Evolutionary conservation across 2,329 filamentous ascomycete species (phyloP), one percentile per base, ranked within the genome.

Genomic region (Hypocrella siamensis): DNA sequence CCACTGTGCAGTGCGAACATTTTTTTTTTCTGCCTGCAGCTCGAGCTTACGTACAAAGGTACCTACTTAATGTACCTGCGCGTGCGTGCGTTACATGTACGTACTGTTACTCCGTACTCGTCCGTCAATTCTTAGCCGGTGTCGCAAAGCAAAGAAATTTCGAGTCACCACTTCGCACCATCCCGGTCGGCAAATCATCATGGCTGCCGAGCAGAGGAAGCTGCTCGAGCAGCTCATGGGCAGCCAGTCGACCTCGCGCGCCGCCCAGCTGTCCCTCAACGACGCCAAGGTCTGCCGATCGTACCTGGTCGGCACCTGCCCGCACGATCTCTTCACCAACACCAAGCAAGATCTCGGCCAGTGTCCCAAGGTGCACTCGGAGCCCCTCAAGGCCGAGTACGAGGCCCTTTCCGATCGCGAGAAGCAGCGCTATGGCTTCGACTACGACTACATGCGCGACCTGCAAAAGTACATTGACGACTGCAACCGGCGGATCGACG

Each of bases 321-420:
- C 90, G 1, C 88, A 96, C 65, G 90, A 98, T 53, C 83, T 98
- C 49, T 98, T 98, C 69, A 98, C 88, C 42, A 98, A 98, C 61
- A 98, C 90, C 28, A 96, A 94, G 63, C 86, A 96, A 36, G 90
- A 98, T 53, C 71, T 96, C 21, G 90, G 90, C 3, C 71, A 75
- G 1, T 98, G 90, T 50, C 72, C 82, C 31, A 90, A 88, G 52
- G 70, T 88, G 17, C 90, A 98, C 60, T 81, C 75, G 30, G 86
- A 94, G 52, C 74, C 75, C 10, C 67, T 96, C 42, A 94, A 93
- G 57, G 65, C 76, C 30, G 86, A 98, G 53, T 98, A 90, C 55
- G 80, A 92, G 44, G 66, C 61, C 2, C 73, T 90, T 0, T 61
- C 79, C 4, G 63, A 78, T 2, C 58, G 72, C 19, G 79, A 88